Percentiles rank a stretch among this genome's conserved stretches.
Evolutionary conservation across 2,329 filamentous ascomycete genomes (phyloP).

Genomic region (Drechslerella dactyloides): DNA sequence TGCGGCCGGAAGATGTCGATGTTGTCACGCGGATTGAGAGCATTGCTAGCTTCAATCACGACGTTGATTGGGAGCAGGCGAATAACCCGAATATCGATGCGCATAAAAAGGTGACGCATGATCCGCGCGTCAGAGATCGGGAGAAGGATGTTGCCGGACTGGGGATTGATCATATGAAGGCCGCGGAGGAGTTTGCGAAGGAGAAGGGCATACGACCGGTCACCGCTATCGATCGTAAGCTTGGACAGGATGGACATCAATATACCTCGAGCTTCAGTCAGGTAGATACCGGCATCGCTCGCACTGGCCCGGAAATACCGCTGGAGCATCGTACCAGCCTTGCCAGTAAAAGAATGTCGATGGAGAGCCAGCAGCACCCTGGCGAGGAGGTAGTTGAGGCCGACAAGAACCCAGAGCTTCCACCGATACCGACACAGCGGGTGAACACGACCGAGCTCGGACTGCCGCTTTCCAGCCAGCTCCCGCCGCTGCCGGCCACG

Average conservation of each 20-base stretch:
- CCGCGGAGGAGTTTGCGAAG: slow-evolving; percentile 53
- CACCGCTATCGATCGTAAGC: slow-evolving; percentile 39
- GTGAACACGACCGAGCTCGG: slow-evolving; percentile 72
- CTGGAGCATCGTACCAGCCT: slow-evolving; percentile 13
- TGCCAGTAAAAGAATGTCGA: slow-evolving; percentile 5
- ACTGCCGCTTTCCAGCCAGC: slow-evolving; percentile 71
- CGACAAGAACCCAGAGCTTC: slow-evolving; percentile 63
- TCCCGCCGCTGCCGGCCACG: slow-evolving; percentile 71
- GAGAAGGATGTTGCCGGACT: slow-evolving; percentile 77
- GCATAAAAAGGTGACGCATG: slow-evolving; percentile 64
- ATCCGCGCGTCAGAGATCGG: slow-evolving; percentile 68
- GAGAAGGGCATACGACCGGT: slow-evolving; percentile 22
- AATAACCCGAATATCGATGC: slow-evolving; percentile 66
- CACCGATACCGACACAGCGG: slow-evolving; percentile 64
- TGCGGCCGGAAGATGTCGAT: slow-evolving; percentile 62
- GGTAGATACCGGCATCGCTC: slow-evolving; percentile 42
- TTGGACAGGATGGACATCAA: slow-evolving; percentile 40
- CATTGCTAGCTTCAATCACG: slow-evolving; percentile 75
- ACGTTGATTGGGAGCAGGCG: slow-evolving; percentile 69
- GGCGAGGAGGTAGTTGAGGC: slow-evolving; percentile 55
- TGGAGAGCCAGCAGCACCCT: slow-evolving; percentile 53
- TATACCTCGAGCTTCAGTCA: slow-evolving; percentile 47
- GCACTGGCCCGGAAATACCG: slow-evolving; percentile 9
- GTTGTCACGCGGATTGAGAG: slow-evolving; percentile 65
- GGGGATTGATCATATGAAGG: slow-evolving; percentile 76